phyloP scores from a whole-genome alignment of 495 filamentous ascomycete species.

The Penicillium coffeae region DNA sequence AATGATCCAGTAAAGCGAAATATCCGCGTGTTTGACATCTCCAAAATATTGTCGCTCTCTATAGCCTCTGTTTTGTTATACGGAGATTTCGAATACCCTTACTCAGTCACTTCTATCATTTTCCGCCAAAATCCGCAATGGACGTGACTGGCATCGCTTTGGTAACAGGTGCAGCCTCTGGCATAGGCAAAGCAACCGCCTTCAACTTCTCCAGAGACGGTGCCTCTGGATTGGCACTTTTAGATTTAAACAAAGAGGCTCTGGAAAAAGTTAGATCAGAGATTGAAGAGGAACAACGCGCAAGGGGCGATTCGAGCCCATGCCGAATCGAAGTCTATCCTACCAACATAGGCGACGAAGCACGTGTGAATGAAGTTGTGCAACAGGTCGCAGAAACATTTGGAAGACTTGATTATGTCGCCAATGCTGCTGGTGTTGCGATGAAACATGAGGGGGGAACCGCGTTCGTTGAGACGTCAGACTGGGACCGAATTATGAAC shows the following conservation, averaged over 20 bases:
- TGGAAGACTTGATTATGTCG: constrained; percentile 42
- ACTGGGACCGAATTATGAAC: constrained; percentile 38
- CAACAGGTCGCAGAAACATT: constrained; percentile 23
- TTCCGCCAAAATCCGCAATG: constrained; percentile 4
- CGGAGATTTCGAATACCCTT: background rate
- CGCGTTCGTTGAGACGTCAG: constrained; percentile 24
- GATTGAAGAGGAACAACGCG: constrained; percentile 8
- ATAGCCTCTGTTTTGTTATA: background rate
- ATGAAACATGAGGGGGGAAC: constrained; percentile 30
- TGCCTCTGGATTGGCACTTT: constrained; percentile 13
- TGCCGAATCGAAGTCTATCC: constrained; percentile 15
- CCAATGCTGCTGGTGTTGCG: constrained; percentile 39
- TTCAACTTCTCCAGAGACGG: constrained; percentile 18
- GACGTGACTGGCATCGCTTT: constrained; percentile 23
- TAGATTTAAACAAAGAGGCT: constrained; percentile 15
- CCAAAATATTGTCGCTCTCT: background rate
- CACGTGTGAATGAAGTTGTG: constrained; percentile 28
- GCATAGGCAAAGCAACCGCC: constrained; percentile 20
- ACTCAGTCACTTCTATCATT: background rate
- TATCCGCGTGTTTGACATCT: background rate
- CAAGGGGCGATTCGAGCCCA: background rate
- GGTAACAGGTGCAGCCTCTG: constrained; percentile 20
- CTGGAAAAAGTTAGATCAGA: constrained; percentile 13
- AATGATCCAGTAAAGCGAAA: background rate
- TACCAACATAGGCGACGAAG: constrained; percentile 31